Evolutionary conservation across 2,329 filamentous ascomycete genomes (phyloP), one percentile per base, ranked within the genome.

Genomic region (Dothideomycetidae sp.): DNA sequence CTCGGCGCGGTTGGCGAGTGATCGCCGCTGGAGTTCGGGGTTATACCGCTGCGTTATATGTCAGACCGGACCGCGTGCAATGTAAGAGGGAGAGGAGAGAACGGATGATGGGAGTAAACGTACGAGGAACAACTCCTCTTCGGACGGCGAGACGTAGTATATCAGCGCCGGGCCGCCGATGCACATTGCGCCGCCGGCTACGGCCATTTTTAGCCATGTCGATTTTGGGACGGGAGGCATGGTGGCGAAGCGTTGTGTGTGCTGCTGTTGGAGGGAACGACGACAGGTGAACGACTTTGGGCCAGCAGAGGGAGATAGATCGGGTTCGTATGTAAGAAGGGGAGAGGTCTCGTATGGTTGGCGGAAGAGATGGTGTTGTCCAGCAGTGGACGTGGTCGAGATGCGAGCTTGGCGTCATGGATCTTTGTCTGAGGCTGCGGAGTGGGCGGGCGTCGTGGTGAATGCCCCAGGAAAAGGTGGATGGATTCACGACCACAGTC

Each of bases 11-110:
- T 77, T 73, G 58, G 86, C 85, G n/a, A 93, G 64, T 44, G 81
- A 85, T 53, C 81, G 74, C 58, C 82, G 81, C 55, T 90, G 81
- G n/a, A 98, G 71, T 21, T 96, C 90, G 1, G 88, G 88, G 58
- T 88, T 96, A 64, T 96, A 96, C 59, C 71, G 75, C 64, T 83
- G 46, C 18, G 30, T 28, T 21, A 10, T 18, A 11, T 33, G 14
- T 45, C 10, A 47, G 41, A n/a, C 10, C 33, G n/a, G 13, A 23
- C n/a, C 32, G 31, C 5, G 4, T 31, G 26, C 29, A 5, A 31
- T 12, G 30, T 11, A 10, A 31, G 15, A 10, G 10, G 10, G 30
- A 31, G n/a, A 11, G 10, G 10, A 10, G 10, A 12, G 30, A 31
- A 17, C 13, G 21, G 21, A 30, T 40, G 26, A 7, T 2, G 28